Evolutionary conservation across 176 grass and related monocot species (phyloP), one percentile per base, ranked within the genome.

Genomic region (Oryza officinalis): DNA sequence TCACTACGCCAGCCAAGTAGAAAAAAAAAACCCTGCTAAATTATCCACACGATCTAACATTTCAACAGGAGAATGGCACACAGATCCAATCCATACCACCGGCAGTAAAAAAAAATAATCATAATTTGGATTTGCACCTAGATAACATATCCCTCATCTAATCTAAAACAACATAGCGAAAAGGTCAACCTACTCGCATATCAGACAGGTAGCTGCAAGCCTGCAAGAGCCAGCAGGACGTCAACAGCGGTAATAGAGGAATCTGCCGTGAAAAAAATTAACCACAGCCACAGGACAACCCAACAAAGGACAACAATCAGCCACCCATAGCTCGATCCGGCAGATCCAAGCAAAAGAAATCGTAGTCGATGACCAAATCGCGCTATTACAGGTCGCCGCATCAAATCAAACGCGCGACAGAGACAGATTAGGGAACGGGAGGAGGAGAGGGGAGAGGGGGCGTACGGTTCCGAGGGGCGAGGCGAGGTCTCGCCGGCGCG

Each of bases 401-500:
- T 45, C 32, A 7, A 31, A 83, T 31, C 25, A 27, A 80, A 4
- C 52, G 10, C 52, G 5, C 9, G 75, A 60, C 12, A 28, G 5
- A 11, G n/a, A 47, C 11, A 2, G 2, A 5, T 35, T 5, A 31
- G 13, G 10, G 27, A n/a, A 27, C 27, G 72, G 45, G 14, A 15
- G 18, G 15, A 35, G 68, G 63, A 31, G 22, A 13, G n/a, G 11
- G 20, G 37, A 13, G 71, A 23, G 27, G 45, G 2, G 9, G 32
- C 79, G 57, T 77, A 87, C 79, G 6, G 71, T 76, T 77, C 28
- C 71, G 15, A 87, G 69, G 22, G 68, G 43, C 1, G 70, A 67
- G 44, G 32, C 43, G 37, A 77, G 63, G 2, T 82, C 86, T 61
- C 86, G 37, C 65, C 86, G 72, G 46, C 86, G 79, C 7, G 81